Evolutionary conservation across 441 rosid genomes (phyloP).

Genomic region (Brassica balearica): DNA sequence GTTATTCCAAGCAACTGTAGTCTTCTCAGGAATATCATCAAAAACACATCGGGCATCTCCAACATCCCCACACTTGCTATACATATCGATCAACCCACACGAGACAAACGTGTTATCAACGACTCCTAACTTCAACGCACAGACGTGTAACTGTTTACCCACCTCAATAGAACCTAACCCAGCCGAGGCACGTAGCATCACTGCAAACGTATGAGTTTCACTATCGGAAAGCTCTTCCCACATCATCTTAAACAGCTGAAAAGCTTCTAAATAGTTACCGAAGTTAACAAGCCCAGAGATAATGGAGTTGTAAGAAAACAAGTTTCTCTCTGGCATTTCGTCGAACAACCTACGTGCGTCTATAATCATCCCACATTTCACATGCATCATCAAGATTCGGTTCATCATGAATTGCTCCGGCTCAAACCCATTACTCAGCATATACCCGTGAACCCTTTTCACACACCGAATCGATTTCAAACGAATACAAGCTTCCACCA

Average conservation of each 20-base stretch:
- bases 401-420: constrained; percentile 72
- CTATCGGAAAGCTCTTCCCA: constrained; percentile 80
- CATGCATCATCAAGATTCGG: constrained; percentile 75
- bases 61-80: constrained; percentile 84
- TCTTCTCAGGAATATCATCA: constrained; percentile 78
- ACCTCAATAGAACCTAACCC: constrained; percentile 61
- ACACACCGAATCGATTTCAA: constrained; percentile 70
- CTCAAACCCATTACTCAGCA: constrained; percentile 59
- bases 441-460: constrained; percentile 67
- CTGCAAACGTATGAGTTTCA: constrained; percentile 61
- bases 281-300: constrained; percentile 66
- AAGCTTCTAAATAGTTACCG: constrained; percentile 69
- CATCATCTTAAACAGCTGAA: constrained; percentile 67
- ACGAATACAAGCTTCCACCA: constrained; percentile 80
- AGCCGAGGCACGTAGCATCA: constrained; percentile 73
- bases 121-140: constrained; percentile 63
- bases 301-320: constrained; percentile 71
- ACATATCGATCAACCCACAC: constrained; percentile 89
- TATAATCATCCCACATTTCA: constrained; percentile 78
- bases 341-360: constrained; percentile 75
- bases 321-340: constrained; percentile 76
- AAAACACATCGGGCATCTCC: constrained; percentile 77
- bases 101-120: constrained; percentile 63
- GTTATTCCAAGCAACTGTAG: constrained; percentile 83
- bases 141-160: constrained; percentile 80